Evolutionary conservation across 1,284 basidiomycete species (phyloP).

Genomic region (Bjerkandera adusta): DNA sequence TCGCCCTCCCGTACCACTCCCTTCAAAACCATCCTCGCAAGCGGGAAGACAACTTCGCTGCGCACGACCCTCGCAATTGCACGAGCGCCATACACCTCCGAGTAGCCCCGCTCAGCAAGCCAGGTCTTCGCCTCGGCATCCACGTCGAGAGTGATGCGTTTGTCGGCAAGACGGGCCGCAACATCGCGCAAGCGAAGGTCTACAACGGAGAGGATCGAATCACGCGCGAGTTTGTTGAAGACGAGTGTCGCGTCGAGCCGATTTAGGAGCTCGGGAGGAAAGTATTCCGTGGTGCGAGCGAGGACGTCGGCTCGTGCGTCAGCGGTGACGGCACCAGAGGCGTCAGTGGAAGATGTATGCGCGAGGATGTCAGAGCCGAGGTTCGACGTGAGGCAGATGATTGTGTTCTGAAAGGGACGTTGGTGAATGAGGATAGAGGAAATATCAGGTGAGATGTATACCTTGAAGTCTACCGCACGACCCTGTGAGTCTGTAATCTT

Average conservation of each 20-base stretch:
- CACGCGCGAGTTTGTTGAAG: constrained; percentile 84
- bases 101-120: constrained; percentile 83
- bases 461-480: constrained; percentile 77
- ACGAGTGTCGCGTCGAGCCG: constrained; percentile 86
- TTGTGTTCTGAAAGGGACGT: constrained; percentile 66
- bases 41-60: constrained; percentile 74
- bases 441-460: constrained; percentile 23
- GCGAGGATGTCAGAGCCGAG: constrained; percentile 73
- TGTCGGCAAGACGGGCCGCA: constrained; percentile 57
- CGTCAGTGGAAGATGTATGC: constrained; percentile 60
- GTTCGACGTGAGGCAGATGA: constrained; percentile 63
- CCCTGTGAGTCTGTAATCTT: constrained; percentile 82
- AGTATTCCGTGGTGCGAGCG: constrained; percentile 71
- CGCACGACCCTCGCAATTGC: constrained; percentile 81
- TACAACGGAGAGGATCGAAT: constrained; percentile 78
- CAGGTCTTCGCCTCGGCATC: constrained; percentile 63
- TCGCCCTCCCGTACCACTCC: constrained; percentile 76
- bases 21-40: constrained; percentile 72
- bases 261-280: constrained; percentile 90
- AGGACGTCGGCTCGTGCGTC: constrained; percentile 72
- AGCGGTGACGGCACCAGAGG: constrained; percentile 65
- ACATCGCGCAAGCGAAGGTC: constrained; percentile 75
- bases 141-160: constrained; percentile 75
- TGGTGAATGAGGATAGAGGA: background rate
- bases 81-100: constrained; percentile 84